phyloP scores from a whole-genome alignment of 1,284 basidiomycete species.

The Malassezia psittaci region DNA sequence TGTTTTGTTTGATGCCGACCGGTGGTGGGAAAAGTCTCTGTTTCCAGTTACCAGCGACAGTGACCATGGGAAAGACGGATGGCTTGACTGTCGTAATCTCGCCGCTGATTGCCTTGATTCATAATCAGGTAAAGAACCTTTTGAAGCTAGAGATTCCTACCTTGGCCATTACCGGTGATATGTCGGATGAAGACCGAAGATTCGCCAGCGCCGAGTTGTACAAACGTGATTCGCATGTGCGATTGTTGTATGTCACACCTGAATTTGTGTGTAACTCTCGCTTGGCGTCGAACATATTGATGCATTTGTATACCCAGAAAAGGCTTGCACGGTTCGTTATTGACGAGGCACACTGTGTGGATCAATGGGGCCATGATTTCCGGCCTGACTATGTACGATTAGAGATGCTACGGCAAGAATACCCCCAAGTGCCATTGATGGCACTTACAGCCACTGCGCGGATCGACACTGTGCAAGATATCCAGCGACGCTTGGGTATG shows the following conservation, averaged over 20 bases:
- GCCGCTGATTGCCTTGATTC: constrained; percentile 79
- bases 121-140: constrained; percentile 75
- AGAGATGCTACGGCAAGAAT: constrained; percentile 61
- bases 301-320: constrained; percentile 54
- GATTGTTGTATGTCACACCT: constrained; percentile 83
- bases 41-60: constrained; percentile 68
- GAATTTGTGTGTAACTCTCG: constrained; percentile 61
- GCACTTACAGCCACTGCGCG: constrained; percentile 92
- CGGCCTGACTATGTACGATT: constrained; percentile 56
- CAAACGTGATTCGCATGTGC: constrained; percentile 48
- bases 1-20: constrained; percentile 92
- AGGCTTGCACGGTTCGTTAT: constrained; percentile 79
- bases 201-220: constrained; percentile 51
- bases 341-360: constrained; percentile 90
- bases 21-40: constrained; percentile 75
- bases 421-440: constrained; percentile 76
- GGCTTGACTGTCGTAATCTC: constrained; percentile 77
- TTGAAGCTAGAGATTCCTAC: constrained; percentile 61
- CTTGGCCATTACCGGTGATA: constrained; percentile 62
- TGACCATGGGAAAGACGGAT: constrained; percentile 64
- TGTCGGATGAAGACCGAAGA: constrained; percentile 48
- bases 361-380: constrained; percentile 72
- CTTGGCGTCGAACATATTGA: constrained; percentile 56
- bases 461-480: constrained; percentile 64
- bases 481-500: constrained; percentile 61